Base-by-base conservation (phyloP, 1,284 basidiomycete species). In the Austroboletus sp. region DNA sequence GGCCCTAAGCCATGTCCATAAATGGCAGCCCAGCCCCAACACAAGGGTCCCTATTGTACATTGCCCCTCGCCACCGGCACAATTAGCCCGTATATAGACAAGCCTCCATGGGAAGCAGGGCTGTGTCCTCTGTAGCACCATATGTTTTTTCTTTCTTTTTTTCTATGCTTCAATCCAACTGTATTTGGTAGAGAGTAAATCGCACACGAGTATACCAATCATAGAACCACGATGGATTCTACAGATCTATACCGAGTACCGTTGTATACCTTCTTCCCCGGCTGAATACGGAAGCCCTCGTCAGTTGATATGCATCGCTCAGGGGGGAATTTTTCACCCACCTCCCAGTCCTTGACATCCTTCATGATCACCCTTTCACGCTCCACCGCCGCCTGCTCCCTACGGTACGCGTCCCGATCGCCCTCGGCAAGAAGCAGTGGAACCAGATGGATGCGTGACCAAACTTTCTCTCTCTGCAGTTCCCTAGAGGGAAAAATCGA, bases 311-410 rank as follows among this genome's bases (percentile, higher is more conserved):
- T 42, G 46, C 52, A 47, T 48, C 44, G 33, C 49, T 45, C 42
- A 49, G 54, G 51, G 46, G 42, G 33, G 40, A 34, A 48, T 13
- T 3, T 15, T 40, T 44, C 42, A 78, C 88, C 66, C 68, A 93
- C 92, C 89, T 91, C 83, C 95, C 95, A 98, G 45, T 82, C 90
- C 44, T 78, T 77, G 32, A 97, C 92, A 61, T 93, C 89, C 72
- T 89, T 90, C 94, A 98, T 98, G 62, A 98, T 91, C 71, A 84
- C 85, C 70, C 78, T 79, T 70, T 98, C 95, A 45, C 92, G 72
- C 41, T 72, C 84, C 48, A 86, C 41, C 40, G 83, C 81, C n/a
- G 91, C 92, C 59, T 85, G 76, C 60, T 84, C 72, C 42, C 92
- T 79, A 56, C 92, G 78, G 74, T 89, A 94, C 41, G 78, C 75